Percentiles rank a stretch among this genome's conserved stretches.
Conservation (phyloP, 2,329 filamentous ascomycete species). For the Trichoderma pleuroti region DNA sequence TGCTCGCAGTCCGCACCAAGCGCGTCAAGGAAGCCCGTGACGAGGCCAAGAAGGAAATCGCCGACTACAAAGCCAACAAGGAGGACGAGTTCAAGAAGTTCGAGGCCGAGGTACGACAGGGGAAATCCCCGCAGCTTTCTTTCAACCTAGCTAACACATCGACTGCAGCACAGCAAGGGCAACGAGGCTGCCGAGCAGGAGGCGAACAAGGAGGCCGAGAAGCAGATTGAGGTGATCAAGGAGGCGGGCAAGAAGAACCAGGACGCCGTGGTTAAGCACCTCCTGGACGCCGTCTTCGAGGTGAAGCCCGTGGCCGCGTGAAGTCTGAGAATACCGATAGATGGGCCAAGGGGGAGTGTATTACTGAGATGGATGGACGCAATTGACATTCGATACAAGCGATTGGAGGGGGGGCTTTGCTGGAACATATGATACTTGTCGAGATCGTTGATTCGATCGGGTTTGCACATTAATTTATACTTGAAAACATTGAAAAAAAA, state of each 20-base stretch:
- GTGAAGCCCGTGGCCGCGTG: slow-evolving; percentile 62
- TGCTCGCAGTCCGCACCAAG: slow-evolving; percentile 71
- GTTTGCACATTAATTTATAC: slow-evolving; percentile 7
- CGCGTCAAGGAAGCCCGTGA: slow-evolving; percentile 93
- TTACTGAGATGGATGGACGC: not conserved
- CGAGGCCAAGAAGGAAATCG: slow-evolving; percentile 97
- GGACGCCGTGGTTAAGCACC: slow-evolving; percentile 73
- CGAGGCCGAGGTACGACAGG: slow-evolving; percentile 61
- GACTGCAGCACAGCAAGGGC: slow-evolving; percentile 78
- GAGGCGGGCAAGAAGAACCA: slow-evolving; percentile 75
- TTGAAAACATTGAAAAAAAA: not conserved
- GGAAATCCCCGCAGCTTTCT: not conserved
- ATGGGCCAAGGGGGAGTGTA: not conserved
- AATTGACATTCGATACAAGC: not conserved
- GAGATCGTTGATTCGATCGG: not conserved
- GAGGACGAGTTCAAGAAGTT: slow-evolving; percentile 95
- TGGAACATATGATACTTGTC: not conserved
- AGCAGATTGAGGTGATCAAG: slow-evolving; percentile 78
- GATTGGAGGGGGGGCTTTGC: not conserved
- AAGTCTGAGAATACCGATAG: not conserved
- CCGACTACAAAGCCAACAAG: slow-evolving; percentile 84
- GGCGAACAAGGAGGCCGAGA: slow-evolving; percentile 76
- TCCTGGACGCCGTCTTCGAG: slow-evolving; percentile 81
- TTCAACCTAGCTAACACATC: not conserved
- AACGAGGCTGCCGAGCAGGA: slow-evolving; percentile 75